phyloP scores from a whole-genome alignment of 768 basidiomycete genomes.

The Tricholoma furcatifolium region DNA sequence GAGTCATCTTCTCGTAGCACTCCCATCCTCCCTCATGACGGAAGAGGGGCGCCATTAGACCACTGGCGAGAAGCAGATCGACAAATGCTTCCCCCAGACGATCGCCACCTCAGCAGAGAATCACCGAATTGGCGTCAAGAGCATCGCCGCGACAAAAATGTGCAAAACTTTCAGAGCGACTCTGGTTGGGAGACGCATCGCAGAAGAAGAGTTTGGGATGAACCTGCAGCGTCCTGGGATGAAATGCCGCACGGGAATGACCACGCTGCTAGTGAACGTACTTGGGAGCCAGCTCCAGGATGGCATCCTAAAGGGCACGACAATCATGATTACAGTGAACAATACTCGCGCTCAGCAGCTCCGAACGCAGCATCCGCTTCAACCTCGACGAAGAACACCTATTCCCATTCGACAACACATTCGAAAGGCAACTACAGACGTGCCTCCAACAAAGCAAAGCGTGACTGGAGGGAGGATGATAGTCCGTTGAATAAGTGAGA shows the following conservation, averaged over 20 bases:
- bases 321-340: slow-evolving; percentile 38
- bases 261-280: slow-evolving; percentile 44
- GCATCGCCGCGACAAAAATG: slow-evolving; percentile 38
- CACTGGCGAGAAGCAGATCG: slow-evolving; percentile 43
- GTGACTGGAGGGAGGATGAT: slow-evolving; percentile 60
- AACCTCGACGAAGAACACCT: slow-evolving; percentile 20
- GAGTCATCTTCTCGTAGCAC: slow-evolving; percentile 45
- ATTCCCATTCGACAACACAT: slow-evolving; percentile 16
- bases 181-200: slow-evolving; percentile 56
- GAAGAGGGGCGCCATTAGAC: slow-evolving; percentile 38
- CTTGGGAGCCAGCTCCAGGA: slow-evolving; percentile 72
- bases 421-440: slow-evolving; percentile 30
- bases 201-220: slow-evolving; percentile 42
- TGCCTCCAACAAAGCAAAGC: slow-evolving; percentile 38
- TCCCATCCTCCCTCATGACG: slow-evolving; percentile 36
- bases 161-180: slow-evolving; percentile 40
- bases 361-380: slow-evolving; percentile 27
- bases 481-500: slow-evolving; percentile 75
- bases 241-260: slow-evolving; percentile 27
- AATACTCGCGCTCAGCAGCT: slow-evolving; percentile 24
- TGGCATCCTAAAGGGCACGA: slow-evolving; percentile 54
- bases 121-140: slow-evolving; percentile 35
- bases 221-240: slow-evolving; percentile 26
- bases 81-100: slow-evolving; percentile 17
- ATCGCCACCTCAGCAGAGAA: slow-evolving; percentile 25